A percentile compares a stretch with the other conserved stretches of the same genome.
Evolutionary conservation across 2,329 filamentous ascomycete genomes (phyloP).

Genomic region (Trichoderma endophyticum): DNA sequence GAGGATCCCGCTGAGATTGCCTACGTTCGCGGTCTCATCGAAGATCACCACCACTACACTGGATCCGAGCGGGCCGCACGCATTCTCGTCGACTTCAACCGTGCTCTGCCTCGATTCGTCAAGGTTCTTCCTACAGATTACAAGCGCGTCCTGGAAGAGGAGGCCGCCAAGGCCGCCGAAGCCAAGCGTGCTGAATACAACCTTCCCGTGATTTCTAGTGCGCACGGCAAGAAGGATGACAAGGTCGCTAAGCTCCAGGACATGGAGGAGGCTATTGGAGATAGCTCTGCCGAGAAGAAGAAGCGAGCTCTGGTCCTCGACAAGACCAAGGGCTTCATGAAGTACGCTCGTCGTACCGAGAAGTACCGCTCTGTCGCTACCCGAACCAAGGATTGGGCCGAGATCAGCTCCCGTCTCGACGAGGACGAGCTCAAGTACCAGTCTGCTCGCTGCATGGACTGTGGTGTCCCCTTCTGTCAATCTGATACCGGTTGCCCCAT

Average conservation of each 20-base stretch:
- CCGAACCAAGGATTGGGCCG: constrained; percentile 87
- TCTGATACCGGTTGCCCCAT: constrained; percentile 95
- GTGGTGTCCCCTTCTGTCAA: constrained; percentile 96
- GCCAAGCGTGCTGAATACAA: constrained; percentile 82
- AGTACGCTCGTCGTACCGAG: constrained; percentile 87
- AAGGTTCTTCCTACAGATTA: constrained; percentile 94
- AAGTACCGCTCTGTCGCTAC: constrained; percentile 86
- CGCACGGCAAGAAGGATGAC: constrained; percentile 58
- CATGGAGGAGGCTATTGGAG: constrained; percentile 86
- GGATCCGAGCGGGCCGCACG: constrained; percentile 92
- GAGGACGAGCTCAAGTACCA: constrained; percentile 97
- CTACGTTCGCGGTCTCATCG: constrained; percentile 84
- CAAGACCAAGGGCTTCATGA: constrained; percentile 97
- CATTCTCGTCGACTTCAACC: constrained; percentile 91
- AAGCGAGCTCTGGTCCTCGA: constrained; percentile 89
- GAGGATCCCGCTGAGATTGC: constrained; percentile 87
- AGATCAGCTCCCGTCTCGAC: constrained; percentile 80
- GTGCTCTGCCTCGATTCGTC: constrained; percentile 83
- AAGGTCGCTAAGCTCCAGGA: constrained; percentile 72
- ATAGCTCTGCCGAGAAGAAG: constrained; percentile 86
- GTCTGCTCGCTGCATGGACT: constrained; percentile 96
- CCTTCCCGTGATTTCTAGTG: constrained; percentile 71
- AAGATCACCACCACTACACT: constrained; percentile 97
- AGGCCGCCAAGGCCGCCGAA: constrained; percentile 79
- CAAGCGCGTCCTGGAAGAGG: constrained; percentile 85